A percentile compares a stretch with the other conserved stretches of the same genome.
phyloP scores from a whole-genome alignment of 495 filamentous ascomycete species.

The Hyaloscypha finlandica region DNA sequence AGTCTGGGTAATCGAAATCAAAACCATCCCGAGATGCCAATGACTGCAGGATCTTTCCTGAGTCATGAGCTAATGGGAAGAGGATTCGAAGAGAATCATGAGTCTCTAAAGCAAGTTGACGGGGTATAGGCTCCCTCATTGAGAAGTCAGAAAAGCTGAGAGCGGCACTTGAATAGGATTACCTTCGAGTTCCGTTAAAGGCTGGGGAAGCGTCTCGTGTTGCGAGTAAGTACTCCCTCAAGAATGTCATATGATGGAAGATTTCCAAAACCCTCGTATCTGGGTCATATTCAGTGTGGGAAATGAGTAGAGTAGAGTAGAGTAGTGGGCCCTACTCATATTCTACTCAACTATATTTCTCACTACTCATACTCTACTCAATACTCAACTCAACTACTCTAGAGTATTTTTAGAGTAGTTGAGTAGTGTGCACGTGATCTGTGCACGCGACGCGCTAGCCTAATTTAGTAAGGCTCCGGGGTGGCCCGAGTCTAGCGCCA shows the following conservation, averaged over 20 bases:
- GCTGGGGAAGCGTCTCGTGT: neutral
- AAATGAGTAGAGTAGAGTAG: too few species aligned
- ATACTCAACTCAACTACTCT: too few species aligned
- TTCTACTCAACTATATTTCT: too few species aligned
- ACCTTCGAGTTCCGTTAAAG: neutral
- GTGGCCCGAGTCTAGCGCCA: too few species aligned
- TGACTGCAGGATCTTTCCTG: neutral
- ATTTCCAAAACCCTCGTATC: neutral
- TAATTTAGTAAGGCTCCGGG: too few species aligned
- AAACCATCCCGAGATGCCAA: neutral
- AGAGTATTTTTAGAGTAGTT: too few species aligned
- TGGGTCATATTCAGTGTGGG: too few species aligned
- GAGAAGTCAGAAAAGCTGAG: neutral
- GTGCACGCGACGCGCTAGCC: too few species aligned
- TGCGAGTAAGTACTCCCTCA: neutral
- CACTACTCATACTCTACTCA: too few species aligned
- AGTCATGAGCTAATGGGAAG: neutral
- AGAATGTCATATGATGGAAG: neutral
- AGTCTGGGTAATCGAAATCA: neutral
- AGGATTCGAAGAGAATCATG: neutral
- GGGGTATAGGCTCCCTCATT: neutral
- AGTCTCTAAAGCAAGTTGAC: constrained; percentile 1
- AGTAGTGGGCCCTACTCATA: too few species aligned
- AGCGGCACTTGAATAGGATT: neutral
- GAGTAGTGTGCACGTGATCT: too few species aligned